Evolutionary conservation across 1,139 yeast genomes (phyloP).

Genomic region (Eremothecium coryli): DNA sequence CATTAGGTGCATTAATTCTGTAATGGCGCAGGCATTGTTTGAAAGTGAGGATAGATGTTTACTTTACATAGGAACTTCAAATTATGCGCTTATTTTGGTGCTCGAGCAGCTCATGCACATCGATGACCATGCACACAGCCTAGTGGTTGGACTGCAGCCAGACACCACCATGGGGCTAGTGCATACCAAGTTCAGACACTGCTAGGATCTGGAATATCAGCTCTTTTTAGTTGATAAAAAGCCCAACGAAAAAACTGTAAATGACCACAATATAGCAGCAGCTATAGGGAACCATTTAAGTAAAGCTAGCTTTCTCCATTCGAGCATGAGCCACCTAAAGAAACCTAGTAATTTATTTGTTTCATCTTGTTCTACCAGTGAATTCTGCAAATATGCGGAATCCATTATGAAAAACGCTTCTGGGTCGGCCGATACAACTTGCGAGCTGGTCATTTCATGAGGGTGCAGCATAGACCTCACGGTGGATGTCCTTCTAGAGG

Average conservation of each 20-base stretch:
- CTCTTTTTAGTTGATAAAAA: conserved; percentile 6
- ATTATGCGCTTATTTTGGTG: too few relatives aligned
- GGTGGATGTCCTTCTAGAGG: not conserved
- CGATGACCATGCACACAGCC: too few relatives aligned
- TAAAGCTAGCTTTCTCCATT: conserved; percentile 9
- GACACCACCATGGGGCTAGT: too few relatives aligned
- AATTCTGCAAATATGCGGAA: conserved; percentile 9
- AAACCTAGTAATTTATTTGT: conserved; percentile 4
- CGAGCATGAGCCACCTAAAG: conserved; percentile 7
- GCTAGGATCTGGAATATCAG: too few relatives aligned
- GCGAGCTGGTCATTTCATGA: conserved; percentile 5
- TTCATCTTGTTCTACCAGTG: conserved; percentile 5
- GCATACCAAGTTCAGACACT: too few relatives aligned
- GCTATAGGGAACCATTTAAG: conserved; percentile 7
- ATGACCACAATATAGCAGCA: conserved; percentile 10
- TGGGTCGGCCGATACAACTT: conserved; percentile 4
- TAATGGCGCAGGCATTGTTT: too few relatives aligned
- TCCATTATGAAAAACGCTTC: conserved; percentile 9
- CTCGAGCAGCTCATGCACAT: too few relatives aligned
- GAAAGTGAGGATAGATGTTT: too few relatives aligned
- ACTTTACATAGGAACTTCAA: too few relatives aligned
- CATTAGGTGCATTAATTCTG: too few relatives aligned
- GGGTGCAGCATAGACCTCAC: not conserved
- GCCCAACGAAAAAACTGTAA: conserved; percentile 7
- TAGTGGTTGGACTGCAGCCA: too few relatives aligned